phyloP scores from a whole-genome alignment of 1,139 yeast genomes.

The Geotrichum bryndzae region DNA sequence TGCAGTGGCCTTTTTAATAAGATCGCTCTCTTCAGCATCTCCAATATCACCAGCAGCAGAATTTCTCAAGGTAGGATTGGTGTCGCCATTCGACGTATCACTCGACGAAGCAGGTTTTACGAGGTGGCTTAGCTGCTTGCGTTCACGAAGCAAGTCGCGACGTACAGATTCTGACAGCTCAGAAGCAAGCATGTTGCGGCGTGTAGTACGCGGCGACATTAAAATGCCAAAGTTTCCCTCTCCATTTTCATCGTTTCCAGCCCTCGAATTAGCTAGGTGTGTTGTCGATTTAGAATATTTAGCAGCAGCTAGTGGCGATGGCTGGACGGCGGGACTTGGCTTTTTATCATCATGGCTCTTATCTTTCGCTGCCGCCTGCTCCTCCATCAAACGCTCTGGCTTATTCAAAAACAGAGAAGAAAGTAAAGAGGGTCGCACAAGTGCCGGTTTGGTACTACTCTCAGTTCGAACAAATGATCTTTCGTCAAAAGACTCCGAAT shows the following conservation, averaged over 20 bases:
- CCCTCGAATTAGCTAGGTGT: not conserved
- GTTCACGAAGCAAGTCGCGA: conserved; percentile 56
- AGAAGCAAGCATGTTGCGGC: conserved; percentile 52
- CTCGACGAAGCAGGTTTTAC: conserved; percentile 2
- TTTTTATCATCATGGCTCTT: not conserved
- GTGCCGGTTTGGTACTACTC: conserved; percentile 31
- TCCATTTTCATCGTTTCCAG: not conserved
- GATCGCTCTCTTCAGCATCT: not conserved
- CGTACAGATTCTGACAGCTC: conserved; percentile 65
- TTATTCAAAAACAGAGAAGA: conserved; percentile 62
- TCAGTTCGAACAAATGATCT: conserved; percentile 37
- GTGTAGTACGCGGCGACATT: conserved; percentile 37
- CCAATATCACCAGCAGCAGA: not conserved
- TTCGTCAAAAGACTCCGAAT: conserved; percentile 31
- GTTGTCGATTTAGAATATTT: not conserved
- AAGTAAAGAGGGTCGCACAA: conserved; percentile 54
- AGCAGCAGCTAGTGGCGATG: not conserved
- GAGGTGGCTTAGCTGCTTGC: conserved; percentile 40
- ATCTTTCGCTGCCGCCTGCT: conserved; percentile 6
- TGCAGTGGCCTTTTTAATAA: not conserved
- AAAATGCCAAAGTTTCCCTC: not conserved
- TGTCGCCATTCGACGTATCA: not conserved
- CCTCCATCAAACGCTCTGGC: conserved; percentile 21
- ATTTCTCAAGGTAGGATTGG: not conserved
- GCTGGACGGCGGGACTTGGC: not conserved